Evolutionary conservation across 768 basidiomycete species (phyloP), one percentile per base, ranked within the genome.

Genomic region (Royoungia palumana): DNA sequence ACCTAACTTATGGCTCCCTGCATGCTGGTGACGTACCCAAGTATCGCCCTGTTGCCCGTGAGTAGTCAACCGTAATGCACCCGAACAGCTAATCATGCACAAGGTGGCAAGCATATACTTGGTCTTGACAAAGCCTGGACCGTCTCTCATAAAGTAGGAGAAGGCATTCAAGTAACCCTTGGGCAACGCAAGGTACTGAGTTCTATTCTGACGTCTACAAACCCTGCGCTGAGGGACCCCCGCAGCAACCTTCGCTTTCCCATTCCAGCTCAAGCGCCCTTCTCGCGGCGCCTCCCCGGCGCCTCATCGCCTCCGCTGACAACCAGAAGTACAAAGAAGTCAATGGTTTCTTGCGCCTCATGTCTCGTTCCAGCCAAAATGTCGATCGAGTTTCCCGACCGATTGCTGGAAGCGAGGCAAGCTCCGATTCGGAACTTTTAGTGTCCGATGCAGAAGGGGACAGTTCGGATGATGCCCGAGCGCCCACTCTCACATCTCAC

Each of bases 271-370:
- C 83, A 20, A 75, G 77, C 36, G 71, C 75, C 32, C 66, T 87
- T 19, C 72, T 90, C 6, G 68, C 75, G 4, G 69, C 74, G 20
- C 69, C 78, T 40, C 74, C 72, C 5, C 75, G 77, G 44, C 75
- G 74, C 46, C 61, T 86, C n/a, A 47, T 73, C 17, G 57, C 65
- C 21, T 61, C 74, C 34, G 50, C 66, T 37, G 61, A 70, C 47
- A 59, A 58, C 41, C 67, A 71, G 56, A 81, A 75, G 58, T 79
- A 83, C 59, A 69, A 78, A 48, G 87, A 88, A 64, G 60, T 75
- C n/a, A 78, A 87, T 51, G 86, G 85, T 9, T 82, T 86, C 58
- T 69, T 89, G 24, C 78, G 73, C 35, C 68, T 89, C 9, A 71
- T 80, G 16, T 74, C 81, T 14, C 67, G 68, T 14, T 62, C 63